Evolutionary conservation across 2,329 filamentous ascomycete genomes (phyloP), one percentile per base, ranked within the genome.

Genomic region (Sporothrix brunneoviolacea): DNA sequence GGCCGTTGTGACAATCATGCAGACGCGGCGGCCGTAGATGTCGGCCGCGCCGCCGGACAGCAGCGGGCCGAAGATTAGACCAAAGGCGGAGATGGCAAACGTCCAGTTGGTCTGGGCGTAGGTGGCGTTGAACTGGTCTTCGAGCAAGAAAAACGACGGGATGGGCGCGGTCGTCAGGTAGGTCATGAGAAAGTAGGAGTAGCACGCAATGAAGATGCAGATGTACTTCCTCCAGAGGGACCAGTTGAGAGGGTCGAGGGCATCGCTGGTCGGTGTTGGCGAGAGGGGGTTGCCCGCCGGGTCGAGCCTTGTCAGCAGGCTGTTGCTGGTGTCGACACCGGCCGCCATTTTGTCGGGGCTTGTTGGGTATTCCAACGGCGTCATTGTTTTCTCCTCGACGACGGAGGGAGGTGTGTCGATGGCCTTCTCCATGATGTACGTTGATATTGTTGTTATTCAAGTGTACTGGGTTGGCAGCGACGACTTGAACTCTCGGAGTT

Each of bases 121-220:
- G 27, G 59, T 66, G 54, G 73, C 68, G 39, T 58, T 49, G 58
- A 73, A 78, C 48, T 72, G 64, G 2, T 67, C 62, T 57, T 79
- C 70, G 19, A 79, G 67, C 19, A 69, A 63, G 1, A 68, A 61
- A 54, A 78, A 80, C 0, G 75, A 76, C 2, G 76, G 75, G 1
- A 80, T 73, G 0, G 75, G 76, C 0, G 73, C 76, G 1, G 76
- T 80, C 0, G 76, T 79, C 53, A 79, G 68, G 62, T 79, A 80
- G 12, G 77, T 79, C 64, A 80, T 77, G 54, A 80, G 64, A 58
- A 79, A 80, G 48, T 66, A 77, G 70, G 75, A 68, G 30, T 71
- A 62, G 74, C 78, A 78, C 15, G 78, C 72, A 52, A 79, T 75
- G 3, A 65, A 65, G 3, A 79, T 62, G 38, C 76, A 72, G 2